phyloP scores from a whole-genome alignment of 2,329 filamentous ascomycete genomes.

The Ramularia collo-cygni region DNA sequence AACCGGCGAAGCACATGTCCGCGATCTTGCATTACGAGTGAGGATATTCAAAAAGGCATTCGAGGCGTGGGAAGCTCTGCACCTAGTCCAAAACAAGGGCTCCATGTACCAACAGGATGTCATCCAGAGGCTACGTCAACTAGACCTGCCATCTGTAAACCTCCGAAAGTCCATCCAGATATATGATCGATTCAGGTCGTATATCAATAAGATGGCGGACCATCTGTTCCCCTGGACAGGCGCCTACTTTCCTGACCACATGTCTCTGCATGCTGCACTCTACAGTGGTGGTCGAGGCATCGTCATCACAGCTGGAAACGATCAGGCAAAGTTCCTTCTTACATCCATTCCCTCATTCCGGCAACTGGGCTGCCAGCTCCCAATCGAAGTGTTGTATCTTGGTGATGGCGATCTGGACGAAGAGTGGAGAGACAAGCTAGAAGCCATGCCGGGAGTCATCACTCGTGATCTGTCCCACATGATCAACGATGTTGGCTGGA shows the following conservation, averaged over 20 bases:
- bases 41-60: constrained; percentile 12
- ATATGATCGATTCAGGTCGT: constrained; percentile 39
- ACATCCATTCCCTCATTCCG: constrained; percentile 37
- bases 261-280: constrained; percentile 38
- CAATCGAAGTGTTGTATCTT: constrained; percentile 37
- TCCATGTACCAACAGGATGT: constrained; percentile 6
- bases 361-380: constrained; percentile 34
- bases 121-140: constrained; percentile 7
- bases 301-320: constrained; percentile 40
- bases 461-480: constrained; percentile 41
- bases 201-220: constrained; percentile 34
- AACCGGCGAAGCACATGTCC: constrained; percentile 12
- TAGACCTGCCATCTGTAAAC: constrained; percentile 1
- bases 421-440: constrained; percentile 36
- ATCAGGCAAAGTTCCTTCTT: constrained; percentile 38
- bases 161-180: constrained; percentile 25
- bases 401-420: constrained; percentile 40
- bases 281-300: constrained; percentile 38
- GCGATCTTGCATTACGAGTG: constrained; percentile 13
- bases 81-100: constrained; percentile 4
- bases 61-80: constrained; percentile 13
- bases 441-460: constrained; percentile 38
- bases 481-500: constrained; percentile 41
- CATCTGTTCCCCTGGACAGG: constrained; percentile 36
- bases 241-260: constrained; percentile 41